Base-by-base conservation (phyloP, 306 rosid species). In the Comarum palustre region DNA sequence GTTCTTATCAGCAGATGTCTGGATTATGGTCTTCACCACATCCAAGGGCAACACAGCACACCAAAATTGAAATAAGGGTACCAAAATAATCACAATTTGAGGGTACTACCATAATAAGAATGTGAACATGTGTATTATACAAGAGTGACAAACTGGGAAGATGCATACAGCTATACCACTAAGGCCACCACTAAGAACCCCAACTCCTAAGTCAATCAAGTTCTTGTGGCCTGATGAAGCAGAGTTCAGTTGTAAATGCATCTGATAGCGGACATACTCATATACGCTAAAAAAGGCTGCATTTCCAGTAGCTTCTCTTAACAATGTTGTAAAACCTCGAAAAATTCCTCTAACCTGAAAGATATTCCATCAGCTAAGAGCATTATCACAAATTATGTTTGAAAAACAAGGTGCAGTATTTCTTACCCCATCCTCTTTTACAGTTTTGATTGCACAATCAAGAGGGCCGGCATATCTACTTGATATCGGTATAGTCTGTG, bases 1-100 rank as follows among this genome's bases (percentile, higher is more conserved):
- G 57, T 68, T 87, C 86, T 80, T 81, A 68, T 85, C 88, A 1
- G 87, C 78, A 63, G 89, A 50, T 67, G 99, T 94, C 87, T 94
- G 99, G 74, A 91, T 91, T 81, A 86, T 83, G 17, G 97, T 94
- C 82, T 94, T 94, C 29, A 96, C 97, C 77, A 94, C 95, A 64
- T 94, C 99, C 81, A 94, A 83, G 68, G 99, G 99, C 74, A 94
- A 71, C 75, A 91, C 97, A 54, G 85, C 92, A 84, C 85, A 83
- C 99, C 99, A 94, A 76, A 84, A 94, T 97, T 94, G 87, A 65
- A 68, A 75, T 15, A 78, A 80, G 32, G 39, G 22, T 34, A 74
- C 13, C 14, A 72, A 46, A 32, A 69, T 69, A 66, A n/a, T 52
- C 61, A 15, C 52, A 69, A 39, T 14, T 48, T 29, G 31, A 59